Evolutionary conservation across 2,329 filamentous ascomycete species (phyloP).

Genomic region (Ophiosphaerella herpotricha): DNA sequence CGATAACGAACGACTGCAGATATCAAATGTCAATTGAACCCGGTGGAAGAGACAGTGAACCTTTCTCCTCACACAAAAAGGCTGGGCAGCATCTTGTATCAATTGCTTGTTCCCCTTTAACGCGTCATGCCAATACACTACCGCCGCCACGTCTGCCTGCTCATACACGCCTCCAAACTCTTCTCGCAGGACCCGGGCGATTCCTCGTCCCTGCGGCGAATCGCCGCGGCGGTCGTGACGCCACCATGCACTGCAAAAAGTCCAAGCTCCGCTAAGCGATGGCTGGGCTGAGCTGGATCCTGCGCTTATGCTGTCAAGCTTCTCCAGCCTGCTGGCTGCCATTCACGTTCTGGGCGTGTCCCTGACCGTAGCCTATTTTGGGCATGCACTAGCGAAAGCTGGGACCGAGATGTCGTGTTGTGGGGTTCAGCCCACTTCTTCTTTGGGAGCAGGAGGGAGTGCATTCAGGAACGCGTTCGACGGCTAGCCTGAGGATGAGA

Average conservation of each 20-base stretch:
- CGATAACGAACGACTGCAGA: background rate
- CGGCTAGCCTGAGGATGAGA: too few species aligned
- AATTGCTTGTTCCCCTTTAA: background rate
- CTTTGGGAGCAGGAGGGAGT: background rate
- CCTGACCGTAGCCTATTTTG: background rate
- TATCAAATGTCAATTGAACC: background rate
- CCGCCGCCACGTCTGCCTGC: background rate
- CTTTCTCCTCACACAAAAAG: too few species aligned
- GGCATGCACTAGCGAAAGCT: background rate
- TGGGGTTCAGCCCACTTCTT: too few species aligned
- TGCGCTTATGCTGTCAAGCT: conserved; percentile 1
- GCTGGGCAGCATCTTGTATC: background rate
- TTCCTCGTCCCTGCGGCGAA: background rate
- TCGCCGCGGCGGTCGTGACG: background rate
- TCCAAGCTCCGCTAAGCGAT: conserved; percentile 1
- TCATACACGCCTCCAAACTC: background rate
- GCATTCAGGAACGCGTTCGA: background rate
- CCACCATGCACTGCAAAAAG: background rate
- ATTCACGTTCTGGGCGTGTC: background rate
- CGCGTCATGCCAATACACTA: conserved; percentile 4
- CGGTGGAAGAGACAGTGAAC: background rate
- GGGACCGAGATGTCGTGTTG: too few species aligned
- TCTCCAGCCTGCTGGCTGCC: background rate
- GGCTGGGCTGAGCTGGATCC: conserved; percentile 1
- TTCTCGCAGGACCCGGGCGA: background rate